These are phyloP conservation scores for Xylaria sp. DNA, from an alignment of 495 filamentous ascomycete species.

Conservation along the genomic window DNA sequence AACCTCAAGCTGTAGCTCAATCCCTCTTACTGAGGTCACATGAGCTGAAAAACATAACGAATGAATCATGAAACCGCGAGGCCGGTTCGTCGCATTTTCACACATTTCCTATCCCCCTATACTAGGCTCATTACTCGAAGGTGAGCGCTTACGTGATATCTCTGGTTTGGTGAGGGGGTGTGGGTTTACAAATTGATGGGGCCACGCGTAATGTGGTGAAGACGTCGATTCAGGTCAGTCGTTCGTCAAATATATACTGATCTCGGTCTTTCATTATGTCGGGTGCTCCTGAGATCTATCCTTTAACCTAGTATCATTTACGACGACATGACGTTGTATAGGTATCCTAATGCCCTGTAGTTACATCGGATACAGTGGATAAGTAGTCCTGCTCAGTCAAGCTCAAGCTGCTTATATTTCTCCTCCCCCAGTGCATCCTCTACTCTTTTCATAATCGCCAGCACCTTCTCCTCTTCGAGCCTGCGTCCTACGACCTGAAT, in stretches of 20 bases:
- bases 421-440: constrained; percentile 74
- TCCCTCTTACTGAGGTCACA: background rate
- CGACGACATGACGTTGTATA: background rate
- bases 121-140: background rate
- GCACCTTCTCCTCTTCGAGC: constrained; percentile 90
- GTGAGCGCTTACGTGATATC: background rate
- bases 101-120: background rate
- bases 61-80: background rate
- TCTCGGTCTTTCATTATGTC: background rate
- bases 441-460: constrained; percentile 81
- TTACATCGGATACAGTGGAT: background rate
- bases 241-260: background rate
- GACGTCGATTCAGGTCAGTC: background rate
- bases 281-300: no score
- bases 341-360: background rate
- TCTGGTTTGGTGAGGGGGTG: background rate
- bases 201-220: background rate
- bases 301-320: no score
- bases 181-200: background rate
- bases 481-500: constrained; percentile 86
- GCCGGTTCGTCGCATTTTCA: background rate
- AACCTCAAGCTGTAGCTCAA: background rate
- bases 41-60: background rate
- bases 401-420: constrained; percentile 70
- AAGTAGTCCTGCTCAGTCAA: constrained; percentile 28